Evolutionary conservation across 495 filamentous ascomycete species (phyloP), one percentile per base, ranked within the genome.

Genomic region (Penicillium pulvis): DNA sequence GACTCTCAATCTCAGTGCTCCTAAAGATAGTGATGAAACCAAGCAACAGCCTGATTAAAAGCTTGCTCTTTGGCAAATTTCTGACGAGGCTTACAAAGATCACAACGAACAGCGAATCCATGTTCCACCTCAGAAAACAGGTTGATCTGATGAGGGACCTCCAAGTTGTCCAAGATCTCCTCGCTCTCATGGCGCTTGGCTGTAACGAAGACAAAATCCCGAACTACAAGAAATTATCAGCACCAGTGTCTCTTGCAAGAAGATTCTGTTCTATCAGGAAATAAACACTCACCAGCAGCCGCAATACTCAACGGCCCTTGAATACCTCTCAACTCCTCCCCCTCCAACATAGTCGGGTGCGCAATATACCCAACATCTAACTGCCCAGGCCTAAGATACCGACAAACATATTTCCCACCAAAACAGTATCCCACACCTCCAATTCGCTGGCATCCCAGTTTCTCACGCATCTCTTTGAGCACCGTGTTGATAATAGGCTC

Each of bases 381-480:
- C 30, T 56, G 51, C 10, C 63, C 61, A 4, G 44, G 39, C 23
- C 56, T 51, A 23, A 71, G 46, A 39, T 64, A 70, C 57, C 59
- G 68, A 24, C 58, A 61, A 11, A 81, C 78, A 61, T 84, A 85
- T 62, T 83, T 84, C 6, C 68, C 83, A 14, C 90, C 90, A 69
- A 90, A 92, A 75, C 90, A 92, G 76, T 92, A 92, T 10, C 90
- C 90, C 3, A 87, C 83, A 17, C 61, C 66, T 6, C 87, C 90
- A 44, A 93, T 72, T 64, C 80, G 84, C 73, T 85, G 83, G 43
- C 80, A 56, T 69, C 85, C 82, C 9, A 83, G 65, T n/a, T 71
- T 70, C 11, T 61, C 73, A 39, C 80, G 77, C 69, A 90, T 71
- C 61, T 83, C 81, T 16, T 74, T 73, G 41, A 90, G 66, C 4